Base-by-base conservation (phyloP, 2,329 filamentous ascomycete genomes). In the Davidsoniella eucalypti region DNA sequence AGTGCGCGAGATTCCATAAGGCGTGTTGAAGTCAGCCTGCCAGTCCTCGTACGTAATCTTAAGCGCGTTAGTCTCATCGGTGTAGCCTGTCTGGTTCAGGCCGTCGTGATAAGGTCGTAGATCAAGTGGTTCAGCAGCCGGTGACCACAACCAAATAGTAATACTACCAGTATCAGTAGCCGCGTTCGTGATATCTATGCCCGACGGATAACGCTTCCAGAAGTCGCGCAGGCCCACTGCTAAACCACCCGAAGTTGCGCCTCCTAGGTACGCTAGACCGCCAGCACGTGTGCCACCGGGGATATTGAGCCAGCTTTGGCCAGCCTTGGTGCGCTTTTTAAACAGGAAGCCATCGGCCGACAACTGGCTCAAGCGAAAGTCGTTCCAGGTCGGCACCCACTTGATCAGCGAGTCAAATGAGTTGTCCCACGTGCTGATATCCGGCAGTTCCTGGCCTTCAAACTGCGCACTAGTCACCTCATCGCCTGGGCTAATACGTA, bases 1-100 rank as follows among this genome's bases (percentile, higher is more conserved):
- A 0, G 75, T 79, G 38, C 73, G 63, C 0, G 68, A 73, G 33
- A 80, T 71, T 0, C 77, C 77, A 45, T 73, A 71, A 0, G 76
- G 71, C 0, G 72, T 77, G 50, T 72, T 66, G 40, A 75, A 76
- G 0, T 68, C 70, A 0, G 60, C 61, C 53, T 80, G 75, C 53
- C 68, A 80, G 54, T 80, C 76, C 53, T 81, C 77, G 52, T 81
- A 81, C 0, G 77, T 81, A 18, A 80, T 73, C 23, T 77, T 68
- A 0, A 80, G 65, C 1, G 74, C 77, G 52, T 78, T 75, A 0
- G 78, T 61, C 58, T 81, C 70, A 16, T 79, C 67, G 0, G 63
- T 65, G 52, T 78, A 80, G 0, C 67, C 72, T 41, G 76, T 67
- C 55, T 73, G 58, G 0, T 73, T 73, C 5, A 80, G 59, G 0